These are phyloP conservation scores for Cotoneaster glaucophyllus DNA, from an alignment of 306 rosid genomes.

Conservation along the genomic window DNA sequence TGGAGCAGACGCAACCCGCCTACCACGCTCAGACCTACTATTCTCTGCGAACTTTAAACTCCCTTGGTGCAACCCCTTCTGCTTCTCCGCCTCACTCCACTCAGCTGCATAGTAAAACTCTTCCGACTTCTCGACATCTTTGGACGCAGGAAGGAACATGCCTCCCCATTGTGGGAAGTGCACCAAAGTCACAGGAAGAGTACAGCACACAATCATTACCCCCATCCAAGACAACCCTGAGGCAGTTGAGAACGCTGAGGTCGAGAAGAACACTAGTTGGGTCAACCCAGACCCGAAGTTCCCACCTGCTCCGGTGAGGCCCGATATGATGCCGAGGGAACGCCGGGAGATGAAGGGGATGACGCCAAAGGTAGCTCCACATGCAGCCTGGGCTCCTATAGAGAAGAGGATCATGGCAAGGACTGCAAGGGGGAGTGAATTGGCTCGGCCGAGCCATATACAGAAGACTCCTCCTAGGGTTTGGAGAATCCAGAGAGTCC, in stretches of 20 bases:
- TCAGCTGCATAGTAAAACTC: slow-evolving; percentile 64
- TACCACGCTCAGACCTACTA: slow-evolving; percentile 79
- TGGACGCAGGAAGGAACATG: slow-evolving; percentile 70
- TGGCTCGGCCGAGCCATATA: slow-evolving; percentile 77
- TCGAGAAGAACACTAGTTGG: slow-evolving; percentile 68
- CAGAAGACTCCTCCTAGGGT: slow-evolving; percentile 76
- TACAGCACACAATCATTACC: slow-evolving; percentile 62
- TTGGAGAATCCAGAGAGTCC: slow-evolving; percentile 79
- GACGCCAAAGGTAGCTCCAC: slow-evolving; percentile 84
- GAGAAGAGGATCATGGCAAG: slow-evolving; percentile 81
- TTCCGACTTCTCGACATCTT: slow-evolving; percentile 41
- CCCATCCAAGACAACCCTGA: slow-evolving; percentile 70
- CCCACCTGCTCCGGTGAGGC: slow-evolving; percentile 79
- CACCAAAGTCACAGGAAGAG: slow-evolving; percentile 59
- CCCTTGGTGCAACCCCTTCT: slow-evolving; percentile 48
- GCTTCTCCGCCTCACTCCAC: slow-evolving; percentile 66
- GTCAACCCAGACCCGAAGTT: slow-evolving; percentile 85
- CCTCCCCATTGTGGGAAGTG: slow-evolving; percentile 96
- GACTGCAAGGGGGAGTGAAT: slow-evolving; percentile 53
- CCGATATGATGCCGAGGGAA: slow-evolving; percentile 69
- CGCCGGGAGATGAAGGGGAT: slow-evolving; percentile 79
- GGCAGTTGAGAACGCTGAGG: slow-evolving; percentile 38
- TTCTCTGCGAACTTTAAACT: slow-evolving; percentile 89
- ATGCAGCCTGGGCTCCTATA: slow-evolving; percentile 85
- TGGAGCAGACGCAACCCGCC: slow-evolving; percentile 50